Evolutionary conservation across 345 rosid genomes (phyloP).

Genomic region (Dipteronia dyeriana): DNA sequence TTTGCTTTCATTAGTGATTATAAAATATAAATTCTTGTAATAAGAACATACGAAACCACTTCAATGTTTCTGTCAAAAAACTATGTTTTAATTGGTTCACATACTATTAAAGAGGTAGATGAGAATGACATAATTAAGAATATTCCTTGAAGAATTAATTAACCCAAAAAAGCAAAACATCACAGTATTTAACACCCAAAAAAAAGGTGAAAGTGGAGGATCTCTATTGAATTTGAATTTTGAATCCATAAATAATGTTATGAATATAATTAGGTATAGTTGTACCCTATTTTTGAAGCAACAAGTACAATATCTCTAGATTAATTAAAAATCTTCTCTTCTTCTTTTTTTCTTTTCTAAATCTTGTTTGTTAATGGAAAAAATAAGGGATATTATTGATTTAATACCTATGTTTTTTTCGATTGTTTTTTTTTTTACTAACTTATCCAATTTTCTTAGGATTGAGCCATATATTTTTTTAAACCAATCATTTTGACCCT

Average conservation of each 20-base stretch:
- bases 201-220: neutral
- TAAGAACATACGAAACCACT: too few relatives aligned
- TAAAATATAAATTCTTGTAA: too few relatives aligned
- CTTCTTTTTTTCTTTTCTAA: neutral
- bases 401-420: too few relatives aligned
- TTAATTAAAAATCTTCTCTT: conserved; percentile 5
- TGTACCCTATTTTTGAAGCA: conserved; percentile 28
- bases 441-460: too few relatives aligned
- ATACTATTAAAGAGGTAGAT: neutral
- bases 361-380: neutral
- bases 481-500: too few relatives aligned
- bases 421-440: too few relatives aligned
- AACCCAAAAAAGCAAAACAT: neutral
- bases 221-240: neutral
- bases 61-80: too few relatives aligned
- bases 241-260: neutral
- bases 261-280: neutral
- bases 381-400: too few relatives aligned
- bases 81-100: neutral
- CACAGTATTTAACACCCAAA: neutral
- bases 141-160: conserved; percentile 6
- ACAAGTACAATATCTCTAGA: conserved; percentile 1
- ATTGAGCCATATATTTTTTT: too few relatives aligned
- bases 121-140: conserved; percentile 6
- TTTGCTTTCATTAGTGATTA: too few relatives aligned